Evolutionary conservation across 768 basidiomycete genomes (phyloP).

Genomic region (Suillus alpinus): DNA sequence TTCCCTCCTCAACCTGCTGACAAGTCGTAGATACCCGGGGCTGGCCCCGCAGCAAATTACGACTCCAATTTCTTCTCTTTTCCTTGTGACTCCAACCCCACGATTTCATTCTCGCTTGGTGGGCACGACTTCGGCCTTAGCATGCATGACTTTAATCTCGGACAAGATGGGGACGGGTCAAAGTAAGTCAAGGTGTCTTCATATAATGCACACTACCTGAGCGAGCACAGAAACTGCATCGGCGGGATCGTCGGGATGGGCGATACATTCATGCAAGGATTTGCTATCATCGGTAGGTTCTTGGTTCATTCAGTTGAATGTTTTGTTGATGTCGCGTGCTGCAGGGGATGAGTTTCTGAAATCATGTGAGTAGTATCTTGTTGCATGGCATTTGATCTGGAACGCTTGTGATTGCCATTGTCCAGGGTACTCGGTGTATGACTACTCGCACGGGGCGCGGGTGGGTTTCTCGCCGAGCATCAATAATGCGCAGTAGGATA

Average conservation of each 20-base stretch:
- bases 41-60: conserved; percentile 38
- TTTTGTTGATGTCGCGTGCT: conserved; percentile 17
- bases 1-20: not conserved
- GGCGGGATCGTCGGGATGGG: conserved; percentile 51
- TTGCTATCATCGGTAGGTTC: conserved; percentile 53
- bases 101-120: conserved; percentile 45
- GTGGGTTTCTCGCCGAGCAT: conserved; percentile 60
- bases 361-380: conserved; percentile 46
- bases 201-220: not conserved
- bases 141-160: conserved; percentile 55
- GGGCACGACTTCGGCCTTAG: conserved; percentile 40
- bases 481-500: conserved; percentile 33
- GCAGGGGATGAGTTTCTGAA: conserved; percentile 62
- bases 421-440: conserved; percentile 60
- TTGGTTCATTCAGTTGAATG: conserved; percentile 4
- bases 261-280: conserved; percentile 44
- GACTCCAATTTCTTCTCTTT: conserved; percentile 53
- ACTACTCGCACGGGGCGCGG: conserved; percentile 50
- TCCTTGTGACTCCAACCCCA: conserved; percentile 42
- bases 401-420: not conserved
- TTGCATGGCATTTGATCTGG: conserved; percentile 2
- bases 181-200: conserved; percentile 22
- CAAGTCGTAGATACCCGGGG: conserved; percentile 46
- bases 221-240: conserved; percentile 45
- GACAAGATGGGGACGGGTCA: conserved; percentile 31